Conservation (phyloP, 2,329 filamentous ascomycete genomes). For the Didymella glomerata region DNA sequence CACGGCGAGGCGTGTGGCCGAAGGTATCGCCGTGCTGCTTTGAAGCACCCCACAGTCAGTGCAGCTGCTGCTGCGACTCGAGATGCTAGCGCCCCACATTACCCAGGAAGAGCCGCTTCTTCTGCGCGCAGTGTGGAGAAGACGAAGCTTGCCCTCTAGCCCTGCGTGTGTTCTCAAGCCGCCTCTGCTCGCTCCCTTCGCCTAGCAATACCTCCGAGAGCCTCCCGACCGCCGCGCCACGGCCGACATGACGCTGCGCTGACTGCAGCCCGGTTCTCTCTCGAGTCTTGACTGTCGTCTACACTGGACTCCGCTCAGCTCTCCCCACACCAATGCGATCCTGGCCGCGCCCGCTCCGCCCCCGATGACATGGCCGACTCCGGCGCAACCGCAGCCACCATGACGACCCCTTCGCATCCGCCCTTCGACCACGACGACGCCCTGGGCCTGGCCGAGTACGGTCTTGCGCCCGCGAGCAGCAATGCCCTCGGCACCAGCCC, state of each 20-base stretch:
- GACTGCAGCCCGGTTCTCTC: background rate
- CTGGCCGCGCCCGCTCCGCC: conserved; percentile 23
- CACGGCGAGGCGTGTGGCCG: background rate
- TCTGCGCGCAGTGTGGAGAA: conserved; percentile 16
- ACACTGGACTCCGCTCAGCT: background rate
- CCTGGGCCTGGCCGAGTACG: conserved; percentile 48
- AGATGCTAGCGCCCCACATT: conserved; percentile 17
- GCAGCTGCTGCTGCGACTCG: conserved; percentile 8
- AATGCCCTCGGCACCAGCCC: conserved; percentile 30
- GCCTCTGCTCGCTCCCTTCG: conserved; percentile 9
- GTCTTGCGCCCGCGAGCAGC: conserved; percentile 38
- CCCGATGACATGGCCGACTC: conserved; percentile 40
- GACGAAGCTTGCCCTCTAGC: conserved; percentile 19
- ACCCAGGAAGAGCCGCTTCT: conserved; percentile 17
- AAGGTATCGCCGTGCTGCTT: background rate
- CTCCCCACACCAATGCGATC: conserved; percentile 35
- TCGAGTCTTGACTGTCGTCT: background rate
- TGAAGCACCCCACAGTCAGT: conserved; percentile 14
- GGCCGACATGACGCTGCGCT: conserved; percentile 15
- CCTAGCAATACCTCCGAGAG: conserved; percentile 7
- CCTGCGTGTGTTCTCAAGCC: conserved; percentile 11
- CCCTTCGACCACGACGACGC: conserved; percentile 47
- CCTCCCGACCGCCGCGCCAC: conserved; percentile 3
- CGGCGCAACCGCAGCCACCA: conserved; percentile 39
- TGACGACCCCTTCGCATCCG: conserved; percentile 40